Base-by-base conservation (phyloP, 345 rosid species). In the Jatropha curcas region DNA sequence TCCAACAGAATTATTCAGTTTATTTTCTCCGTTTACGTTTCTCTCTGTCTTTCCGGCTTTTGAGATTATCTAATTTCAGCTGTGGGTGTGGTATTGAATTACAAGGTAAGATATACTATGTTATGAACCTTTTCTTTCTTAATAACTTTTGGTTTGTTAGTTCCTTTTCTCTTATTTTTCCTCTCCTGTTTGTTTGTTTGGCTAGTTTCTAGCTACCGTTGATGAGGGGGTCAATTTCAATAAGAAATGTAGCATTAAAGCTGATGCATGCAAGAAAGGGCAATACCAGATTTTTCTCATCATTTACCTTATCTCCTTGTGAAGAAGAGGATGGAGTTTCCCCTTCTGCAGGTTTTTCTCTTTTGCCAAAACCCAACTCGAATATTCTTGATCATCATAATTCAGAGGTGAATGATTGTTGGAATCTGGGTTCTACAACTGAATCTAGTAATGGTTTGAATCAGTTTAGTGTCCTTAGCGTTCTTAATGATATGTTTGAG, bases 401-500 rank as follows among this genome's bases (percentile, higher is more conserved):
- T 2, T 1, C 19, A 13, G 61, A 10, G 61, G 34, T 34, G 2
- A 6, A 28, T 13, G 11, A 10, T 1, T 31, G 13, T 2, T 84
- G 78, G 76, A 64, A 75, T 62, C 8, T 63, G 9, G 66, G 52
- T n/a, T 70, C 60, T 67, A 77, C n/a, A n/a, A n/a, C n/a, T n/a
- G n/a, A n/a, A n/a, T n/a, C n/a, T n/a, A n/a, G n/a, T 66, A 28
- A 35, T 59, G 82, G 79, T 30, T 63, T 84, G 81, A 74, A 75
- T 61, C 77, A 79, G 37, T 74, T 66, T 50, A 79, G 61, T 22
- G 56, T 84, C 56, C 70, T 70, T 17, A 68, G 68, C 45, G 51
- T 77, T 59, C 66, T 82, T 74, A 79, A 77, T 76, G 74, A 69
- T 65, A 55, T 86, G 62, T 86, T 74, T 74, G 37, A 59, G 7